Evolutionary conservation across 1,139 yeast genomes (phyloP).

Genomic region (Candida smagusa): DNA sequence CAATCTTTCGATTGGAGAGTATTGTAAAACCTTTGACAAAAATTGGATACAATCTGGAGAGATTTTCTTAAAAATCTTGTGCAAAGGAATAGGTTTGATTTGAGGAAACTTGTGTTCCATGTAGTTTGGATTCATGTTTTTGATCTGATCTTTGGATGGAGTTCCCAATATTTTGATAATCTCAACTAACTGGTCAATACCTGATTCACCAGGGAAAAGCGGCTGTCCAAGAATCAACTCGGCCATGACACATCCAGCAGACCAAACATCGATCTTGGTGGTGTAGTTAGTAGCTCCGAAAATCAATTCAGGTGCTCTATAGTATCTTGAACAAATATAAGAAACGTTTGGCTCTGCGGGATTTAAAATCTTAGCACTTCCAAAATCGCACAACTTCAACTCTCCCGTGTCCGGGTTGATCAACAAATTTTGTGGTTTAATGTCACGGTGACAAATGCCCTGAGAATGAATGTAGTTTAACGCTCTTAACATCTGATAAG

Average conservation of each 20-base stretch:
- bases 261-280: constrained; percentile 97
- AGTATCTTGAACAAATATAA: constrained; percentile 93
- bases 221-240: constrained; percentile 95
- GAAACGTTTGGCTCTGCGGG: constrained; percentile 93
- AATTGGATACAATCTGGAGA: constrained; percentile 61
- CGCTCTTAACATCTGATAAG: constrained; percentile 89
- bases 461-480: constrained; percentile 86
- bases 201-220: constrained; percentile 94
- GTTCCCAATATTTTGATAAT: constrained; percentile 95
- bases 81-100: constrained; percentile 87
- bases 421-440: constrained; percentile 90
- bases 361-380: constrained; percentile 92
- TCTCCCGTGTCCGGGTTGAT: constrained; percentile 83
- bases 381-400: constrained; percentile 92
- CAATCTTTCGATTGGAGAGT: constrained; percentile 71
- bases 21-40: constrained; percentile 60
- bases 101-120: constrained; percentile 97
- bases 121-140: constrained; percentile 94
- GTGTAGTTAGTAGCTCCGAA: constrained; percentile 92
- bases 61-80: constrained; percentile 74
- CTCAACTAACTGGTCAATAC: constrained; percentile 95
- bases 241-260: constrained; percentile 98
- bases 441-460: constrained; percentile 96
- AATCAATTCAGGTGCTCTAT: constrained; percentile 90
- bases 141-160: constrained; percentile 88